Evolutionary conservation across 139 green algal species (phyloP), one percentile per base, ranked within the genome.

Genomic region (Edaphochlamys debaryana): DNA sequence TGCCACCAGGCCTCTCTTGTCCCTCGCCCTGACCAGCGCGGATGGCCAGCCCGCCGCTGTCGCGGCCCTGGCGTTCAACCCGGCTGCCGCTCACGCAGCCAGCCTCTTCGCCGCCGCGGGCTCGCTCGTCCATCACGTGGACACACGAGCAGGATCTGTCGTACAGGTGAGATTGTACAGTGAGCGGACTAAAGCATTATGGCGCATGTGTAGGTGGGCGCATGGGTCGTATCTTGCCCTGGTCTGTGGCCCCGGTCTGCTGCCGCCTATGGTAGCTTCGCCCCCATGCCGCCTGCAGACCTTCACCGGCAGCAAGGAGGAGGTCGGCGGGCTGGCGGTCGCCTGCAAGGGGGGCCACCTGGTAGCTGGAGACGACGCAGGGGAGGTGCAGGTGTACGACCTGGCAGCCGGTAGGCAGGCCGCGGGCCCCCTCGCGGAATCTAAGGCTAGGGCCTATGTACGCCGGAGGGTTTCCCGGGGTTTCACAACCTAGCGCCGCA

Each of bases 291-390:
- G n/a, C n/a, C n/a, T n/a, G n/a, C n/a, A 78, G 9, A 76, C 52
- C 37, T 91, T 80, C 71, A 48, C 17, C 30, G 45, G 64, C 36
- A 89, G 84, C 36, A 23, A 30, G 1, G 91, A 94, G 6, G 91
- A 94, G 38, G 62, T 94, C 30, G 93, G 93, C 70, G 69, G 82
- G 68, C 36, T 95, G 29, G 75, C 78, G 30, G 67, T 94, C n/a
- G 81, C 82, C 42, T 15, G 36, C 36, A 81, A 67, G 3, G 91
- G 88, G 8, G 67, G 72, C 2, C 84, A 84, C 60, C 54, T 95
- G 37, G 91, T 90, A 22, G 89, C 89, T 0, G 90, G 36, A 0
- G 92, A 95, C 72, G 92, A 95, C 52, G 64, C 85, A 0, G 92
- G 92, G 2, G 87, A 91, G 45, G 87, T 93, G 29, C 74, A 89